phyloP scores from a whole-genome alignment of 306 rosid species.

The Pyrus communis region DNA sequence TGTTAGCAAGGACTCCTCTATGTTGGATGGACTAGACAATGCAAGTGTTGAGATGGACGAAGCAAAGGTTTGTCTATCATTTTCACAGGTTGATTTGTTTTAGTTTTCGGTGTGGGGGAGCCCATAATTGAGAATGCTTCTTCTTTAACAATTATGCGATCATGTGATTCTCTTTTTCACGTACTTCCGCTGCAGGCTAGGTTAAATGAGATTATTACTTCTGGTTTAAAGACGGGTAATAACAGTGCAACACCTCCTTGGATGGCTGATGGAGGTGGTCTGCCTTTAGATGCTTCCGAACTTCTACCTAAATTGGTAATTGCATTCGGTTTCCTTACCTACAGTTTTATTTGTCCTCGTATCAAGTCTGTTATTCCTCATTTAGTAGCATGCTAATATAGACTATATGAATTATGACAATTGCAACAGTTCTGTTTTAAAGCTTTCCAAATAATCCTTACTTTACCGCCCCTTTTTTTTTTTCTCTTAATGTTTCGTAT shows the following conservation, averaged over 20 bases:
- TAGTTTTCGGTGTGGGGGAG: background rate
- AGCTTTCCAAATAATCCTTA: background rate
- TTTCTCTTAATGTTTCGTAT: conserved; percentile 6
- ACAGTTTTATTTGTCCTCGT: background rate
- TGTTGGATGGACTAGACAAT: conserved; percentile 99
- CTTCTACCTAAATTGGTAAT: conserved; percentile 82
- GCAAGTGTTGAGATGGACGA: conserved; percentile 90
- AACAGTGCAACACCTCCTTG: conserved; percentile 53
- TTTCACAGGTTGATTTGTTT: background rate
- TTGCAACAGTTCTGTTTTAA: background rate
- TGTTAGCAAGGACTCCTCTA: conserved; percentile 97
- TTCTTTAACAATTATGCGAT: background rate
- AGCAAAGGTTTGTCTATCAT: conserved; percentile 58
- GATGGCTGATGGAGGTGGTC: conserved; percentile 87
- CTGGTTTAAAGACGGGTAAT: conserved; percentile 30
- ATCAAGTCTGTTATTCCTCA: background rate
- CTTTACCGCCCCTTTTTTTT: background rate
- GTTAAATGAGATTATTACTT: conserved; percentile 69
- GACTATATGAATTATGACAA: background rate
- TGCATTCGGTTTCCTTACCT: background rate
- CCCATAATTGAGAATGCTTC: background rate
- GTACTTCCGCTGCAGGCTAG: conserved; percentile 52
- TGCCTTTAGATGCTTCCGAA: conserved; percentile 68
- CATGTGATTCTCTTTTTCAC: background rate
- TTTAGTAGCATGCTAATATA: background rate